Base-by-base conservation (phyloP, 2,329 filamentous ascomycete species). In the Tolypocladium sp. region DNA sequence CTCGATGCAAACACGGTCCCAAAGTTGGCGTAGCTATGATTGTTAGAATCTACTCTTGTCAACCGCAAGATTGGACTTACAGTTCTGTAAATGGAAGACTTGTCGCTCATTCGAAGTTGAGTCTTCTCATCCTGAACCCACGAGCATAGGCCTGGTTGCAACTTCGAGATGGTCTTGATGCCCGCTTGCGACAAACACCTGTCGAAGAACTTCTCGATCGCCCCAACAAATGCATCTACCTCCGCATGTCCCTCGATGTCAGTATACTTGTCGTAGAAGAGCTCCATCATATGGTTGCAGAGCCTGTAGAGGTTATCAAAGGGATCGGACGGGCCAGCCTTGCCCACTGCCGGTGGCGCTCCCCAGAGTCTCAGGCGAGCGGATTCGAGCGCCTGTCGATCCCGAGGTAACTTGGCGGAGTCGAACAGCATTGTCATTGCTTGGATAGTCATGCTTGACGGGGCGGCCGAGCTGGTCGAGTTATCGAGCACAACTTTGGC, bases 261-360 rank as follows among this genome's bases (percentile, higher is more conserved):
- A 12, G 75, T 66, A 10, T 79, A 69, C 0, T 74, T 67, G 2
- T 71, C 66, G 67, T 91, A 95, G 1, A 82, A 73, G 4, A 72
- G 72, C 12, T 73, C 71, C 51, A 93, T 74, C 0, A 82, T 74
- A 17, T 75, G 70, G 58, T 77, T 79, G 52, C 84, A 73, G 17
- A 88, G 78, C 51, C 79, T 79, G 67, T 92, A 89, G 1, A 95
- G 72, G 57, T 83, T 77, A 57, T 86, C 81, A 63, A 87, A 90
- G 0, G 87, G 84, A 65, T 92, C 82, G 60, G 77, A 81, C 6
- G 75, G 75, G 4, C 85, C 85, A 13, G 63, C 63, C 57, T 67
- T 68, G 8, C 63, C 61, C 10, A 63, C 61, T 7, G 65, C 63
- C 9, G 68, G 62, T n/a, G 71, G 68, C 10, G 67, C 67, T 27